Evolutionary conservation across 1,284 basidiomycete genomes (phyloP).

Genomic region (Fomitopsis pinicola): DNA sequence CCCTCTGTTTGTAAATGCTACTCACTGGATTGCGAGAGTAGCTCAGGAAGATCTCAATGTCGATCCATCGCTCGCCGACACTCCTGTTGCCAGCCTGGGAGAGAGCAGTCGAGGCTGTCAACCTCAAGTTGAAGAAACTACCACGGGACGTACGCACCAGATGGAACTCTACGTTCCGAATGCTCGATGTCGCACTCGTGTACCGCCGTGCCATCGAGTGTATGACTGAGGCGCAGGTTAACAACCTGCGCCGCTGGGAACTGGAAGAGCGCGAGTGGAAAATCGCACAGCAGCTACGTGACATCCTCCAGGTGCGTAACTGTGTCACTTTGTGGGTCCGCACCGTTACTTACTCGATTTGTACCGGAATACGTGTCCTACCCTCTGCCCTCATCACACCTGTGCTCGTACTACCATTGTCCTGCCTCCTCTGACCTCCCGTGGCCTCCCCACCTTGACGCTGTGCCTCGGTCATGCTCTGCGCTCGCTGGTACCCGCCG

Average conservation of each 20-base stretch:
- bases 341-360: not conserved
- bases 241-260: conserved; percentile 9
- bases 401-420: no score
- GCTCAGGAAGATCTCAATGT: conserved; percentile 26
- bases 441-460: no score
- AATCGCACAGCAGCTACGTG: conserved; percentile 20
- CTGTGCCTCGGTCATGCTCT: not conserved
- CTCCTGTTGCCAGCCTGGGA: conserved; percentile 1
- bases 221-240: conserved; percentile 9
- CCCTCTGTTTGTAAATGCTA: no score
- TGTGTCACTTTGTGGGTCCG: not conserved
- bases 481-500: no score
- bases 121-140: conserved; percentile 16
- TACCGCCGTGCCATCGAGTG: not conserved
- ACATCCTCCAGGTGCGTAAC: conserved; percentile 19
- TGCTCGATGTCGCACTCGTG: not conserved
- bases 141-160: conserved; percentile 29
- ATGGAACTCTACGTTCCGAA: conserved; percentile 31
- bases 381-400: no score
- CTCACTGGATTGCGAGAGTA: no score
- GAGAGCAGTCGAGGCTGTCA: conserved; percentile 10
- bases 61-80: conserved; percentile 29
- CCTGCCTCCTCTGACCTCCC: no score
- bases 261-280: conserved; percentile 16
- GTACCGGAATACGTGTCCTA: no score